Evolutionary conservation across 345 rosid species (phyloP).

Genomic region (Eutrema yunnanense): DNA sequence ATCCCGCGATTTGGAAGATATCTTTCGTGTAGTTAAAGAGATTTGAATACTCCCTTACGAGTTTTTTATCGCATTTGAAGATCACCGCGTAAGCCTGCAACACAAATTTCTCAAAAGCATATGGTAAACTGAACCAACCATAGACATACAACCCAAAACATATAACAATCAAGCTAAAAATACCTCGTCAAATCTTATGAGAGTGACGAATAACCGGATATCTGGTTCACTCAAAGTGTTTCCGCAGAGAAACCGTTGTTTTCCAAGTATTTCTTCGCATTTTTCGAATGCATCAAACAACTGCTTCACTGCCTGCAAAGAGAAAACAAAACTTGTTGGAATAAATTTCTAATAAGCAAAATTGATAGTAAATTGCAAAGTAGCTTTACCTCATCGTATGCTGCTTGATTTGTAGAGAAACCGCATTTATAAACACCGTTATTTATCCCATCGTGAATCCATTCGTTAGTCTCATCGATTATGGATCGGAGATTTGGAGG

Average conservation of each 20-base stretch:
- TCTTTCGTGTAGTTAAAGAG: slow-evolving; percentile 61
- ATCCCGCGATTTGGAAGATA: slow-evolving; percentile 43
- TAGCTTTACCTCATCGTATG: slow-evolving; percentile 41
- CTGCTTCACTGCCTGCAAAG: slow-evolving; percentile 51
- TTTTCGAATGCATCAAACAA: slow-evolving; percentile 62
- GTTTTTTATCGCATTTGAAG: slow-evolving; percentile 73
- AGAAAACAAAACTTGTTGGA: background rate
- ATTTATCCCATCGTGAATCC: slow-evolving; percentile 39
- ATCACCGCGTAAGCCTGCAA: slow-evolving; percentile 56
- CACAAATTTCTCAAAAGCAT: background rate
- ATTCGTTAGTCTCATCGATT: slow-evolving; percentile 37
- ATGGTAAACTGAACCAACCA: too few species aligned
- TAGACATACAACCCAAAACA: background rate
- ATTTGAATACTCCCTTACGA: slow-evolving; percentile 53
- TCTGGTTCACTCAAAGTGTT: slow-evolving; percentile 59
- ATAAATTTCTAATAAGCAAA: background rate
- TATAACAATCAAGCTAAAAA: background rate
- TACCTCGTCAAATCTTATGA: slow-evolving; percentile 93
- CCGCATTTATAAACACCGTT: slow-evolving; percentile 49
- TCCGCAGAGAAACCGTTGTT: slow-evolving; percentile 71
- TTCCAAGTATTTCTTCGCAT: slow-evolving; percentile 64
- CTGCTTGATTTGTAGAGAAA: slow-evolving; percentile 40
- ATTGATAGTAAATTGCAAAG: background rate
- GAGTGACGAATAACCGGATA: slow-evolving; percentile 70
- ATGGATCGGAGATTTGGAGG: slow-evolving; percentile 32